Base-by-base conservation (phyloP, 345 rosid genomes). In the Moringa oleifera region DNA sequence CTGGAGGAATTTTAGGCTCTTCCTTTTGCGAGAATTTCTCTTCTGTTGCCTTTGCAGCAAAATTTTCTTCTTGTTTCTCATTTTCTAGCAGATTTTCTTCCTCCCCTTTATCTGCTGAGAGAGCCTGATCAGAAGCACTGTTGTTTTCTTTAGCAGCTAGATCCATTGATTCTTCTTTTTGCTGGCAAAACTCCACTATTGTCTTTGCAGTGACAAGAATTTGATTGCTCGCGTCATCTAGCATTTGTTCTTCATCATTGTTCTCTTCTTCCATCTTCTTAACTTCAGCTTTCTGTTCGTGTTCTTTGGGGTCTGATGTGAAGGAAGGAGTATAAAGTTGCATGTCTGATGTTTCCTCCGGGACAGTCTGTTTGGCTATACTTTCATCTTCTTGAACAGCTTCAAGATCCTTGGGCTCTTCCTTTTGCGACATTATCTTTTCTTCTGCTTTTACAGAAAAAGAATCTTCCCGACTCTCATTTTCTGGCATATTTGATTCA, bases 191-290 rank as follows among this genome's bases (percentile, higher is more conserved):
- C 22, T 51, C 71, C 22, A 56, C 52, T 57, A 25, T 58, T 46
- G 28, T 53, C 65, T 67, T 51, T 47, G 19, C 20, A 18, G 31
- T 59, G 57, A 31, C 0, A 0, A 46, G 53, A 58, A 20, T 58
- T 47, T 61, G 65, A 54, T 49, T 41, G n/a, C 13, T 51, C 52
- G 51, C 71, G 51, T 63, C 75, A 25, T 15, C 21, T 18, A 18
- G 9, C 51, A 56, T 49, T 36, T 41, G 12, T 41, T 10, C 37
- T 33, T 58, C 69, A 65, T 46, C 37, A 31, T 6, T 55, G 0
- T 68, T 68, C 62, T 71, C 72, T 55, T 79, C 73, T 68, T 77
- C 70, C 25, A 33, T 52, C 65, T 68, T 41, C 67, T 67, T 63
- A 21, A 69, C 49, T 58, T 61, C 18, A 12, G 51, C 54, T 68